Base-by-base conservation (phyloP, 1,284 basidiomycete genomes). In the Malassezia caprae region DNA sequence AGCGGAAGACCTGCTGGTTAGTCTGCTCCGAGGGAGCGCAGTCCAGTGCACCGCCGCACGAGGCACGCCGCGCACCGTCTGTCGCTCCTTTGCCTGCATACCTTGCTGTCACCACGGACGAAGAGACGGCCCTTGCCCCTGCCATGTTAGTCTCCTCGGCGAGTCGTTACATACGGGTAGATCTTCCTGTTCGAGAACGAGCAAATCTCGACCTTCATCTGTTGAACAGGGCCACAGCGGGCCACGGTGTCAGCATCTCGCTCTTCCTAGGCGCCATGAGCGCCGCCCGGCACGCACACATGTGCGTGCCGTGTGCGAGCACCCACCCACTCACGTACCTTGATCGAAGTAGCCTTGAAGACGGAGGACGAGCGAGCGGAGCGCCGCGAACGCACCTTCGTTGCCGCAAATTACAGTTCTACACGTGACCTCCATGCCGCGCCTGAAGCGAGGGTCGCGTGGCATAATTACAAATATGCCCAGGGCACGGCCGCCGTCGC, bases 121-220 rank as follows among this genome's bases (percentile, higher is more conserved):
- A 64, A 74, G 48, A 73, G 67, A 56, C 62, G 64, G 56, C 72
- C 72, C 65, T 65, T 69, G 51, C 70, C 69, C 58, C 67, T 69
- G 61, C 56, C 15, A 12, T 13, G 50, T 56, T 42, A 56, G 54
- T 26, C 10, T 35, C 12, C 28, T 27, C 19, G 27, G 8, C 35
- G 12, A 17, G 19, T 28, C 24, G 28, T 24, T 40, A 69, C 67
- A 64, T 67, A 69, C 67, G 69, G 71, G 68, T 73, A 73, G 63
- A 74, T 72, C 71, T 70, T 74, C 60, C 64, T 59, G 48, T 69
- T 68, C 48, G 68, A 72, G 70, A 74, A 74, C 41, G 72, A 65
- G 65, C 68, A 70, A 53, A 67, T 69, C 58, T 74, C 72, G 68
- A 74, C 69, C 72, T 74, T 74, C 72, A 74, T 74, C 65, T 65